Conservation (phyloP, 1,284 basidiomycete genomes). For the Porogramme epimiltina region DNA sequence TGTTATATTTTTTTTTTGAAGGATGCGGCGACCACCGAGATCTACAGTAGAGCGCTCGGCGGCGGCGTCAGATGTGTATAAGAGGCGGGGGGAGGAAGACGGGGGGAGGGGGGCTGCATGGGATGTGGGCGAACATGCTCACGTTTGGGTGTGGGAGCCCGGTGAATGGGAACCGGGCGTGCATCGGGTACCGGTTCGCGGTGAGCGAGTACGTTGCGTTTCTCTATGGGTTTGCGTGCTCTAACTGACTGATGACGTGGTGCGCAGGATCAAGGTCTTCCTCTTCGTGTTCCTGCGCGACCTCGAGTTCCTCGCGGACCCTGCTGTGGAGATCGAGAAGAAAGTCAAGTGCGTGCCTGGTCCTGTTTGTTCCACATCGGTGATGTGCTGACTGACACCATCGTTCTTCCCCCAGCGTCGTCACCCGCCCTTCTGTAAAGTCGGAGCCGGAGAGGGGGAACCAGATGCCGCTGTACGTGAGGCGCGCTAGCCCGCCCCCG, state of each 20-base stretch:
- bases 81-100: too few species aligned
- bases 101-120: conserved; percentile 47
- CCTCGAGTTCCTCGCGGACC: conserved; percentile 55
- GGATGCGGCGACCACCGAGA: too few species aligned
- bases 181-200: conserved; percentile 75
- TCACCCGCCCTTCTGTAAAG: conserved; percentile 57
- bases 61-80: too few species aligned
- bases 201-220: conserved; percentile 67
- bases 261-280: conserved; percentile 59
- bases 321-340: conserved; percentile 59
- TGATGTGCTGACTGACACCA: conserved; percentile 3
- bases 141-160: conserved; percentile 64
- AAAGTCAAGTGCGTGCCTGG: conserved; percentile 53
- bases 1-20: too few species aligned
- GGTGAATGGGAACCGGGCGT: conserved; percentile 61
- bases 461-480: conserved; percentile 57
- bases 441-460: conserved; percentile 50
- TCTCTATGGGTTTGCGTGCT: not conserved
- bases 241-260: not conserved
- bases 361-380: conserved; percentile 6
- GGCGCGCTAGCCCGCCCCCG: conserved; percentile 22
- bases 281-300: conserved; percentile 58
- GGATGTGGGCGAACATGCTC: conserved; percentile 63
- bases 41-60: too few species aligned
- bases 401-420: conserved; percentile 42